A percentile compares a stretch with the other conserved stretches of the same genome.
phyloP scores from a whole-genome alignment of 768 basidiomycete species.

The Xerocomellus dryophilus region DNA sequence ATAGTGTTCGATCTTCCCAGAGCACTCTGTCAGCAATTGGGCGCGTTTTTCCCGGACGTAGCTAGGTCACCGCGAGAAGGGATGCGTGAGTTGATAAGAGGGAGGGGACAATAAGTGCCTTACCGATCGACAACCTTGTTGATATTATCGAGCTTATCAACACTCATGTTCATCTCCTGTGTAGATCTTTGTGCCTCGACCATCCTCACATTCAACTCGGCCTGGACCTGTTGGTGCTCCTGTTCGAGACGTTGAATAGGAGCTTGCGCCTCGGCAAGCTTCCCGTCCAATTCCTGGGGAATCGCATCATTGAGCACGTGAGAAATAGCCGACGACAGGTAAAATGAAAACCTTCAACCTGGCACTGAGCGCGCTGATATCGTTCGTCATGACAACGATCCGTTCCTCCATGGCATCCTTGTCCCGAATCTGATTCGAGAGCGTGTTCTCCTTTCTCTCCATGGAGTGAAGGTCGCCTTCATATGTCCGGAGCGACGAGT shows the following conservation, averaged over 20 bases:
- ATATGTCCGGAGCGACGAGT: constrained; percentile 45
- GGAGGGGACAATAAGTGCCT: not conserved
- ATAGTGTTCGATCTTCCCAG: constrained; percentile 48
- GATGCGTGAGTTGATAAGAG: not conserved
- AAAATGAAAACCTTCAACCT: constrained; percentile 48
- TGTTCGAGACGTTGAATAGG: constrained; percentile 64
- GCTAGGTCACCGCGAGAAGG: constrained; percentile 37
- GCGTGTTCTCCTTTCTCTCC: constrained; percentile 57
- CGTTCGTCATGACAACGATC: constrained; percentile 56
- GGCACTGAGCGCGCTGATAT: constrained; percentile 43
- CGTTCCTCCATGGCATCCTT: constrained; percentile 54
- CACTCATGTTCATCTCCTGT: constrained; percentile 64
- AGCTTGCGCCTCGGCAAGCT: constrained; percentile 56
- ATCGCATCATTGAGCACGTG: not conserved
- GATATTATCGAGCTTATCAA: constrained; percentile 57
- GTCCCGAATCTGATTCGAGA: constrained; percentile 57
- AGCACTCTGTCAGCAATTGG: constrained; percentile 57
- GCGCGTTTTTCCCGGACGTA: constrained; percentile 70
- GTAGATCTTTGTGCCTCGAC: constrained; percentile 49
- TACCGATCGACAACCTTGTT: constrained; percentile 69
- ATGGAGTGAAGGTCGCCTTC: constrained; percentile 62
- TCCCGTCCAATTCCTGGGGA: constrained; percentile 58
- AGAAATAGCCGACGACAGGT: not conserved
- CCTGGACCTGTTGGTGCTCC: constrained; percentile 48
- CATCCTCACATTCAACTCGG: constrained; percentile 48